Base-by-base conservation (phyloP, 805 yeast species). In the Saturnispora serradocipensis region DNA sequence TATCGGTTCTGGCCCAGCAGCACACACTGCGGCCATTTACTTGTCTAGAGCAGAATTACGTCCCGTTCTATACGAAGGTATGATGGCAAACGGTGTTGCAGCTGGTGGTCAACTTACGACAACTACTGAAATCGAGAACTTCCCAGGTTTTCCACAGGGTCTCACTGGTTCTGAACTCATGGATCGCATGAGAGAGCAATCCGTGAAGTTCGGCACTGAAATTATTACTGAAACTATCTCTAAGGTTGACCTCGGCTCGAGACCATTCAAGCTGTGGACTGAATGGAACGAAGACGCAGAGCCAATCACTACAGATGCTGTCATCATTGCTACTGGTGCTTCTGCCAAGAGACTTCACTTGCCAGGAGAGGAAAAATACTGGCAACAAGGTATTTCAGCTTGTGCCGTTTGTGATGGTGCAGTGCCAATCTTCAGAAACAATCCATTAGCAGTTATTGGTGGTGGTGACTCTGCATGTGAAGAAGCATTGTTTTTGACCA, bases 321-420 rank as follows among this genome's bases (percentile, higher is more conserved):
- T 93, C 49, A 82, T 93, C 59, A 70, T 93, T 56, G 96, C 99
- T 59, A 93, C 99, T 46, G 99, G 99, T 67, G 99, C 99, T 22
- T 85, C 96, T 40, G 99, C 99, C 54, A 88, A 84, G 78, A 87
- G 99, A 76, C 78, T 93, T 72, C 72, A 79, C 67, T 75, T 93
- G 56, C 96, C 97, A 54, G 99, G 99, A 62, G 99, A 93, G 75
- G 98, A 93, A 59, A 78, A 79, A 35, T 93, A 93, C 80, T 93
- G 99, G 99, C 99, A 93, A 76, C 86, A 85, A 69, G 99, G 99
- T 70, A 93, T 93, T 60, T 87, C 96, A 60, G 99, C 99, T 16
- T 93, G 99, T 77, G 99, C 99, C 40, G 99, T 93, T 56, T 93
- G 99, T 74, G 99, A 93, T 68, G 99, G 99, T 72, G 99, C 99